Base-by-base conservation (phyloP, 2,329 filamentous ascomycete genomes). In the Setomelanomma holmii region DNA sequence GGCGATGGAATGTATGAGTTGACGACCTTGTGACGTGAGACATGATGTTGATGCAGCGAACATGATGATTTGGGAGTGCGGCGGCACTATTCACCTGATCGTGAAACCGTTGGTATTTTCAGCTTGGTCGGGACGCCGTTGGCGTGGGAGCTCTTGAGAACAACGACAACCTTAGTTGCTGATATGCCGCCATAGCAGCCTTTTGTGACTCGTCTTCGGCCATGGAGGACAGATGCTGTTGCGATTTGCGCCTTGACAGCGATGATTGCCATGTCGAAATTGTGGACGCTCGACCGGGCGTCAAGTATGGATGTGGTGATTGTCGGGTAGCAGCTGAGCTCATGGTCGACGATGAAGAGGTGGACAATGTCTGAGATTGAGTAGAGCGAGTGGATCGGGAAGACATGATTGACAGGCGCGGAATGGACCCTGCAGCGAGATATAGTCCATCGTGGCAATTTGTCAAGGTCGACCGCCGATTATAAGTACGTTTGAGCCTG, bases 101-200 rank as follows among this genome's bases (percentile, higher is more conserved):
- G n/a, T n/a, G n/a, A n/a, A n/a, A n/a, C n/a, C n/a, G n/a, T n/a
- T n/a, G n/a, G n/a, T n/a, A n/a, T n/a, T n/a, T 22, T 56, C 46
- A 58, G 5, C 21, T 38, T 12, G 43, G 11, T 21, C 20, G 33
- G 11, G 34, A 12, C n/a, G 42, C 21, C 7, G 40, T 55, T 5
- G 60, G 35, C 12, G 40, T 46, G 10, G 39, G 19, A 16, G 64
- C 59, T 86, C 61, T 70, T 10, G 58, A 63, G 45, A 74, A 72
- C 4, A 74, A 56, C 20, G 64, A 61, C 10, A 66, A 52, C 48
- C 69, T 74, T 30, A 74, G 56, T 40, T 67, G 66, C 50, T 55
- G 60, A 52, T 74, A 74, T 16, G 69, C 71, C 61, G 73, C 67
- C 41, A 74, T 64, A 6, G 68, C 64, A 34, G 64, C 64, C 39